These are phyloP conservation scores for Musa troglodytarum DNA, from an alignment of 176 grass and related monocot genomes.

Conservation along the genomic window DNA sequence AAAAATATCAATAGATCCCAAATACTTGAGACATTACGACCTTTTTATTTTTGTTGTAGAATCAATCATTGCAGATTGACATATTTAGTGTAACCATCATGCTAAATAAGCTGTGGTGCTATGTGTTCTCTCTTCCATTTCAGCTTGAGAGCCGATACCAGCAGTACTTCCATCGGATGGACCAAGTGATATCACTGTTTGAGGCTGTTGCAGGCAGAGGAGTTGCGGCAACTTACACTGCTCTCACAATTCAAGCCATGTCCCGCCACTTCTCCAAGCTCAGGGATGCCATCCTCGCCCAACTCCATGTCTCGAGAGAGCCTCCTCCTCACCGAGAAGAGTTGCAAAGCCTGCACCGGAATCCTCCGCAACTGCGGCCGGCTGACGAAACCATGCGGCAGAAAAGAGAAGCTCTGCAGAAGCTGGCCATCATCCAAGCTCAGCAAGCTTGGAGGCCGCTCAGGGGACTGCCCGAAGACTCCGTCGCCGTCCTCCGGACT, in stretches of 20 bases:
- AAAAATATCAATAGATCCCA: too few relatives aligned
- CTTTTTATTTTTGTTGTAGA: too few relatives aligned
- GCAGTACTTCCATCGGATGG: constrained; percentile 66
- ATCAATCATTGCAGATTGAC: too few relatives aligned
- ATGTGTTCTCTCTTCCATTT: not conserved
- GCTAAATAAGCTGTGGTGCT: not conserved
- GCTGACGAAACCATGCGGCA: constrained; percentile 19
- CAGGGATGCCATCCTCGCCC: constrained; percentile 52
- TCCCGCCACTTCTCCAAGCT: constrained; percentile 73
- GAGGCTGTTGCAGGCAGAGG: constrained; percentile 49
- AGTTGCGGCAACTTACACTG: constrained; percentile 56
- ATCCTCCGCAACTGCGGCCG: not conserved
- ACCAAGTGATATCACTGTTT: constrained; percentile 53
- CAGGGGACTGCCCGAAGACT: constrained; percentile 67
- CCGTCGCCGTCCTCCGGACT: constrained; percentile 64
- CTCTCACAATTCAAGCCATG: constrained; percentile 83
- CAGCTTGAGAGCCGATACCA: constrained; percentile 77
- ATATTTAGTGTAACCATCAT: too few relatives aligned
- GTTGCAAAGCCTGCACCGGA: not conserved
- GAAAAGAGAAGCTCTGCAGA: constrained; percentile 35
- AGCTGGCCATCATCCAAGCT: constrained; percentile 34
- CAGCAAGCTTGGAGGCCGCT: constrained; percentile 68
- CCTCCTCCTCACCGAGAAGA: not conserved
- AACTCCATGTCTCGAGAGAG: constrained; percentile 26
- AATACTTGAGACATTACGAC: too few relatives aligned